These are phyloP conservation scores for Rhododendron kiyosumense DNA, from an alignment of 148 eudicot species.

Conservation along the genomic window DNA sequence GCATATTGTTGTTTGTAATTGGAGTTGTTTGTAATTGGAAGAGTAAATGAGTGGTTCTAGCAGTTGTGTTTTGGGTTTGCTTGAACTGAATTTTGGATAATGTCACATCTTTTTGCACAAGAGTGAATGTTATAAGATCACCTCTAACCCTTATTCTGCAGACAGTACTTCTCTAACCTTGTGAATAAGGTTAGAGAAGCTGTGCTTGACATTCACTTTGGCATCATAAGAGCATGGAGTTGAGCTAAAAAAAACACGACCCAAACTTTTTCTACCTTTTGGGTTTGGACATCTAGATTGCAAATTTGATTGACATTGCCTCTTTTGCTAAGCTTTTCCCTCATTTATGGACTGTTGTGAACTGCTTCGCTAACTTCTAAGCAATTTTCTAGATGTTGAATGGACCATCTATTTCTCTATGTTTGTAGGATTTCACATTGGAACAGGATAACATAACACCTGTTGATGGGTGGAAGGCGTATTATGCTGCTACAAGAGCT, in stretches of 20 bases:
- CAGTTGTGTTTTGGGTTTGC: not conserved
- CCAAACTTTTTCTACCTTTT: not conserved
- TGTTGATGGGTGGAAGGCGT: constrained; percentile 95
- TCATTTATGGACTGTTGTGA: not conserved
- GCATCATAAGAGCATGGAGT: not conserved
- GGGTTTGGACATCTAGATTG: not conserved
- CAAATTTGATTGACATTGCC: not conserved
- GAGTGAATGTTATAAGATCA: not conserved
- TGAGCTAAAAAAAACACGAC: not conserved
- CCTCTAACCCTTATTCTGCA: not conserved
- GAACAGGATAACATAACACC: constrained; percentile 80
- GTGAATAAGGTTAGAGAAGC: not conserved
- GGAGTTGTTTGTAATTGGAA: not conserved
- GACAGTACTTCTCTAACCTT: not conserved
- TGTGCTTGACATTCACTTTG: not conserved
- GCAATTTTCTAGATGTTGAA: not conserved
- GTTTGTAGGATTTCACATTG: constrained; percentile 75
- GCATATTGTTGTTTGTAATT: not conserved
- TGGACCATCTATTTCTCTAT: constrained; percentile 1
- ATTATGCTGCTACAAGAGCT: constrained; percentile 95
- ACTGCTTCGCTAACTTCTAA: not conserved
- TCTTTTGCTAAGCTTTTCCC: not conserved
- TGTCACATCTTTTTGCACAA: not conserved
- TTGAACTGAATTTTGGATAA: not conserved
- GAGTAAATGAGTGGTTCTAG: not conserved